A percentile compares a stretch with the other conserved stretches of the same genome.
These are phyloP conservation scores for Scheffersomyces stipitis DNA, from an alignment of 805 yeast genomes.

Conservation along the genomic window DNA sequence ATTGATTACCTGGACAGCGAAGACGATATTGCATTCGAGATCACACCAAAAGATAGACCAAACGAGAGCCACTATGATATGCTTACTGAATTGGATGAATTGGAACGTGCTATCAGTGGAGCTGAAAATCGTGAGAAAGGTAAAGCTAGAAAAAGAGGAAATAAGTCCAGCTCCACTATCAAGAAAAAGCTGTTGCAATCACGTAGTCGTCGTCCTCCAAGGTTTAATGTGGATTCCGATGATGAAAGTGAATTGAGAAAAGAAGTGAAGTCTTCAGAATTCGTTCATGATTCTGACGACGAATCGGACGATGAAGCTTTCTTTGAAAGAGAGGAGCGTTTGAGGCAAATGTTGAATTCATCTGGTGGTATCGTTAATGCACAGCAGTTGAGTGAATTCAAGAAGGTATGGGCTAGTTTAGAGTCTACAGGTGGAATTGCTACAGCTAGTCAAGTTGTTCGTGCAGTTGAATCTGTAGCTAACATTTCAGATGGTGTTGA, in stretches of 20 bases:
- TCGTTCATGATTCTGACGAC: constrained; percentile 62
- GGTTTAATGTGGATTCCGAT: constrained; percentile 29
- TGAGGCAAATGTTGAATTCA: constrained; percentile 38
- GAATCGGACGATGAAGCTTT: constrained; percentile 53
- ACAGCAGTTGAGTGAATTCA: constrained; percentile 31
- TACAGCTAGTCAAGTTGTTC: constrained; percentile 10
- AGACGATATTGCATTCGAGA: constrained; percentile 13
- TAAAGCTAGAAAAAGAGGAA: constrained; percentile 23
- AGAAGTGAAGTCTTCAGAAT: constrained; percentile 49
- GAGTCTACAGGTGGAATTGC: constrained; percentile 10
- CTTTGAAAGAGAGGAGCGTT: constrained; percentile 53
- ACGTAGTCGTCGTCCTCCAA: constrained; percentile 17
- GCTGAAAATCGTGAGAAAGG: constrained; percentile 14
- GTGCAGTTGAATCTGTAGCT: constrained; percentile 16
- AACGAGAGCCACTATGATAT: constrained; percentile 13
- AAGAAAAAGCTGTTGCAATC: background rate
- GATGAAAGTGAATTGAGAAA: constrained; percentile 16
- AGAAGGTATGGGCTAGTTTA: constrained; percentile 27
- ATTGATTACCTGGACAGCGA: constrained; percentile 14
- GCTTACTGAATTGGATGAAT: constrained; percentile 36
- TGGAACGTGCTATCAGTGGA: constrained; percentile 26
- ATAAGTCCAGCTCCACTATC: constrained; percentile 7
- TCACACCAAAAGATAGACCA: constrained; percentile 6
- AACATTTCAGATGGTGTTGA: background rate
- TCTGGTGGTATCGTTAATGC: constrained; percentile 41